Evolutionary conservation across 179 eudicot genomes (phyloP), one percentile per base, ranked within the genome.

Genomic region (Corrigiola litoralis): DNA sequence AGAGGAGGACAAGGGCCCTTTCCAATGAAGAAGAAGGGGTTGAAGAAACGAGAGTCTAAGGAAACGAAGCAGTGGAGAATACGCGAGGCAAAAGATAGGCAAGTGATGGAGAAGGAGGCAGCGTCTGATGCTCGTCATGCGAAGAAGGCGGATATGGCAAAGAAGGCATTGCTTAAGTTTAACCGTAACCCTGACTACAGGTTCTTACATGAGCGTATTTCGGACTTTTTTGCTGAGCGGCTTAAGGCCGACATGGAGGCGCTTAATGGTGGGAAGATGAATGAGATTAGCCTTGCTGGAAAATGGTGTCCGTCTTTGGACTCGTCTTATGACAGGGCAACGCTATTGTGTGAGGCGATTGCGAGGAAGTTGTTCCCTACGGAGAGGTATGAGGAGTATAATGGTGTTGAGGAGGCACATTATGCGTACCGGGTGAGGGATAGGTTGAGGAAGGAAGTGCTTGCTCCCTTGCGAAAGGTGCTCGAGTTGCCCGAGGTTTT

Each of bases 281-380:
- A 28, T 4, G 58, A 70, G 46, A 61, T 85, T 4, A 81, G 87
- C 36, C 63, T 83, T 0, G 85, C 90, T 0, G 81, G 83, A 0
- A 83, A 86, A 18, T 86, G 91, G 88, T 86, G 91, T 9, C 91
- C 87, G 0, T 77, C 86, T 0, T 40, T 86, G 14, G 78, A 81
- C 51, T 86, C 91, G 3, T 69, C 72, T 0, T 81, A 56, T 25
- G 83, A 83, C 36, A 49, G 72, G 4, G 61, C 77, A 0, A 75
- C 83, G 0, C 61, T 83, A 5, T 46, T 85, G 12, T 81, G 88
- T 5, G 81, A 83, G 46, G 69, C 76, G 40, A 73, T 86, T 7
- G 84, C 84, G 0, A 73, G 66, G 67, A 81, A 64, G 44, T 36
- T 83, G 16, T 86, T 79, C 17, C 88, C 90, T 1, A 58, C 56